Evolutionary conservation across 208 protist species (phyloP).

Genomic region (Crithidia mellificae): DNA sequence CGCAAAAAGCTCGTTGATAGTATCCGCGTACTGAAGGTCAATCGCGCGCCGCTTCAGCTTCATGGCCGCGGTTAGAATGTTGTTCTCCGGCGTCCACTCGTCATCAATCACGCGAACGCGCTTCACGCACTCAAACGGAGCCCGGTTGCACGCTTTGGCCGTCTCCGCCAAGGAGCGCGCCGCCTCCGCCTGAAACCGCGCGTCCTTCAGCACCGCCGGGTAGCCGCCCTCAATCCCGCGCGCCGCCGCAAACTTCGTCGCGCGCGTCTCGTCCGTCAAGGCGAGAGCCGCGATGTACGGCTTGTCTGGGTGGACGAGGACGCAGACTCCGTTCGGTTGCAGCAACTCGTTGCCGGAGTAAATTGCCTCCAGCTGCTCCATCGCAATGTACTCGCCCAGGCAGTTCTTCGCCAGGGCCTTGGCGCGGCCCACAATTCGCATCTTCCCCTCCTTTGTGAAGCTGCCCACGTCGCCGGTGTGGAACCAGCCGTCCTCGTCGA

Average conservation of each 20-base stretch:
- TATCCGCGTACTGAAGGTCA: conserved; percentile 55
- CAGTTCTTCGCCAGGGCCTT: conserved; percentile 94
- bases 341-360: conserved; percentile 68
- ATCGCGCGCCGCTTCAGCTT: conserved; percentile 80
- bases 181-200: conserved; percentile 51
- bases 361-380: conserved; percentile 79
- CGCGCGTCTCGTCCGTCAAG: conserved; percentile 49
- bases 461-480: conserved; percentile 90
- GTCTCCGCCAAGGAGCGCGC: conserved; percentile 52
- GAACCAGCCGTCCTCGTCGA: conserved; percentile 90
- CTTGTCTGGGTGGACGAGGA: conserved; percentile 79
- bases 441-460: conserved; percentile 46
- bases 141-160: conserved; percentile 30
- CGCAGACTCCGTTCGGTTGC: conserved; percentile 70
- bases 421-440: conserved; percentile 88
- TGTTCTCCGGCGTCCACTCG: conserved; percentile 87
- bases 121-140: conserved; percentile 52
- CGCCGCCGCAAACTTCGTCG: conserved; percentile 54
- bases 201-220: conserved; percentile 56
- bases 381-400: conserved; percentile 93
- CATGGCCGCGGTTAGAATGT: conserved; percentile 72
- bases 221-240: conserved; percentile 33
- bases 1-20: conserved; percentile 67
- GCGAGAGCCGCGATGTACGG: conserved; percentile 74
- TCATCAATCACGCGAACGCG: conserved; percentile 61